These are phyloP conservation scores for Pecoramyces ruminantium DNA, from an alignment of 192 early-diverging fungal genomes.

Conservation along the genomic window DNA sequence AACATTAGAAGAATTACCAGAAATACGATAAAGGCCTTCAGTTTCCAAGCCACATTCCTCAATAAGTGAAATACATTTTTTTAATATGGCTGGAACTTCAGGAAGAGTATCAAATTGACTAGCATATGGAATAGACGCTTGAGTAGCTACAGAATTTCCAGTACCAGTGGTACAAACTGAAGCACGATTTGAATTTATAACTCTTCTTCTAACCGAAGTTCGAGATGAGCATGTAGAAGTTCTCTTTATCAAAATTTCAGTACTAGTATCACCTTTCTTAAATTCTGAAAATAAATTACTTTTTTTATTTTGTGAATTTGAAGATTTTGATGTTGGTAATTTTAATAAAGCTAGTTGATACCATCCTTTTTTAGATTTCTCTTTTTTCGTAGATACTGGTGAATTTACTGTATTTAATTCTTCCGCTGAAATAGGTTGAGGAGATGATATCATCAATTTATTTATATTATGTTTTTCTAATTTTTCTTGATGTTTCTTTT, in stretches of 20 bases:
- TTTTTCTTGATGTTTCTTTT: background rate
- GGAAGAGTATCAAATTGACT: constrained; percentile 5
- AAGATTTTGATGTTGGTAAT: background rate
- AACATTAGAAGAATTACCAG: constrained; percentile 19
- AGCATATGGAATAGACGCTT: constrained; percentile 4
- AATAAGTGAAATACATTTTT: constrained; percentile 24
- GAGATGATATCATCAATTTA: constrained; percentile 1
- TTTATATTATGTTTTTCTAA: background rate
- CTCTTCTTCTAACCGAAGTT: constrained; percentile 14
- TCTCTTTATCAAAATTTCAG: background rate
- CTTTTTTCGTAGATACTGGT: background rate
- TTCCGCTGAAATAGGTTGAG: background rate
- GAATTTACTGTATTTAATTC: background rate
- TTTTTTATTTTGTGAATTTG: background rate
- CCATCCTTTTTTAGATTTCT: constrained; percentile 5
- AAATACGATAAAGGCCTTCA: constrained; percentile 30
- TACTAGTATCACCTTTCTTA: background rate
- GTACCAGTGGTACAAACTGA: constrained; percentile 10
- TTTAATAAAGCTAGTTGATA: background rate
- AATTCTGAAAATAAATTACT: background rate
- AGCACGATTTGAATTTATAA: constrained; percentile 9
- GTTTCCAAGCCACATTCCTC: constrained; percentile 27
- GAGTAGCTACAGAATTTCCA: constrained; percentile 10
- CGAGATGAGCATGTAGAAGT: background rate
- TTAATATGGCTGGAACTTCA: constrained; percentile 19